A percentile compares a stretch with the other conserved stretches of the same genome.
Evolutionary conservation across 2,329 filamentous ascomycete genomes (phyloP).

Genomic region (Magnaporthales sp.): DNA sequence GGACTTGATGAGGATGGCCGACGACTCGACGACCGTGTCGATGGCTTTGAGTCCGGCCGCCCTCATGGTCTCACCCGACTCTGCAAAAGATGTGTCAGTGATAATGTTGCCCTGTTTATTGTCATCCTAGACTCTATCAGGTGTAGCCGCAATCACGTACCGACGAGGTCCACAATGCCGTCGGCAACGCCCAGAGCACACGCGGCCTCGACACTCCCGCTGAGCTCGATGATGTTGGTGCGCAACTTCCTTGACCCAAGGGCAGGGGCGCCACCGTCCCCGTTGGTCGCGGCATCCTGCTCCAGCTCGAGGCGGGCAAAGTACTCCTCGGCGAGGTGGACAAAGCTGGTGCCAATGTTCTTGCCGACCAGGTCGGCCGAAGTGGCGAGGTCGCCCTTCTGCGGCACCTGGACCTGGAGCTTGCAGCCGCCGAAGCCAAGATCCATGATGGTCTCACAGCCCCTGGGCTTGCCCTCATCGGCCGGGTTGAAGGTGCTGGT

Average conservation of each 20-base stretch:
- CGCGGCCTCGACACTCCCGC: constrained; percentile 93
- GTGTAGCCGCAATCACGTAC: constrained; percentile 41
- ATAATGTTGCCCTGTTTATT: neutral
- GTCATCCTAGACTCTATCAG: neutral
- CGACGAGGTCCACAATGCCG: constrained; percentile 94
- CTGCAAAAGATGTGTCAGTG: constrained; percentile 32
- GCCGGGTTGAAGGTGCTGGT: constrained; percentile 31
- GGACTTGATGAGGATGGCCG: constrained; percentile 87
- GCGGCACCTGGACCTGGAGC: constrained; percentile 93
- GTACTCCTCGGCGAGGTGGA: constrained; percentile 72
- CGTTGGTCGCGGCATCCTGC: constrained; percentile 24
- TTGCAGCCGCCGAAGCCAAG: constrained; percentile 86
- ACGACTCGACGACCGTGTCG: constrained; percentile 82
- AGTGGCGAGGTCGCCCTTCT: constrained; percentile 63
- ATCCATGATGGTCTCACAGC: constrained; percentile 81
- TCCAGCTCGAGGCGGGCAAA: constrained; percentile 68
- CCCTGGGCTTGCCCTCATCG: constrained; percentile 36
- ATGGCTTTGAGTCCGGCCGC: constrained; percentile 91
- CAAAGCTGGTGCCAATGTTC: constrained; percentile 94
- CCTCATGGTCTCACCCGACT: constrained; percentile 97
- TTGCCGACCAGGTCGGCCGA: constrained; percentile 78
- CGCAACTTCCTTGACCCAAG: constrained; percentile 45
- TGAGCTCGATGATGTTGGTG: constrained; percentile 89
- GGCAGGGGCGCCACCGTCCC: constrained; percentile 3
- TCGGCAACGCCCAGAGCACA: constrained; percentile 93